Evolutionary conservation across 176 grass and related monocot species (phyloP).

Genomic region (Oryza meyeriana): DNA sequence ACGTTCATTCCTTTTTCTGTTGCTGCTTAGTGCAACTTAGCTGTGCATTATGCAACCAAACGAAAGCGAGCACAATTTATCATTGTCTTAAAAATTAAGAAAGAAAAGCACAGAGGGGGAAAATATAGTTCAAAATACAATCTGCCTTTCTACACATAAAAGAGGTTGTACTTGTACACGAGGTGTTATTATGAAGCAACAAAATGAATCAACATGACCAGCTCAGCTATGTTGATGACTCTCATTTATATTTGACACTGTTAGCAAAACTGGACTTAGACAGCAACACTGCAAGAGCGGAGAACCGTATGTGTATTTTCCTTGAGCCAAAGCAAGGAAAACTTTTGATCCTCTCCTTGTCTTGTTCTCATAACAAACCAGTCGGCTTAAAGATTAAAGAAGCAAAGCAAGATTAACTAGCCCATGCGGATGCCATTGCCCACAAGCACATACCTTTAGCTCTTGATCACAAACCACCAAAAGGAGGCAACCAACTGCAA

Average conservation of each 20-base stretch:
- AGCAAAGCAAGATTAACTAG: not conserved
- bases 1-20: not conserved
- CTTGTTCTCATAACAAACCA: constrained; percentile 7
- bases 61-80: not conserved
- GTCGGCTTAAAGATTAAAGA: not conserved
- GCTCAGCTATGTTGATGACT: not conserved
- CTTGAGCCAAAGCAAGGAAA: constrained; percentile 11
- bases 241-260: not conserved
- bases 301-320: not conserved
- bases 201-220: not conserved
- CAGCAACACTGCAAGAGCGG: not conserved
- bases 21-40: constrained; percentile 25
- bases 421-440: not conserved
- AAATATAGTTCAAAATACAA: not conserved
- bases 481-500: constrained; percentile 40
- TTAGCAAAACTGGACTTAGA: not conserved
- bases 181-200: not conserved
- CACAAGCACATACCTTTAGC: constrained; percentile 8
- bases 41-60: constrained; percentile 25
- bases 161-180: not conserved
- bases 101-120: not conserved
- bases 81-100: not conserved
- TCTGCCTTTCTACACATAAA: not conserved
- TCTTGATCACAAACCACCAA: constrained; percentile 37
- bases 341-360: not conserved